Base-by-base conservation (phyloP, 1,284 basidiomycete species). In the Marasmius sp. region DNA sequence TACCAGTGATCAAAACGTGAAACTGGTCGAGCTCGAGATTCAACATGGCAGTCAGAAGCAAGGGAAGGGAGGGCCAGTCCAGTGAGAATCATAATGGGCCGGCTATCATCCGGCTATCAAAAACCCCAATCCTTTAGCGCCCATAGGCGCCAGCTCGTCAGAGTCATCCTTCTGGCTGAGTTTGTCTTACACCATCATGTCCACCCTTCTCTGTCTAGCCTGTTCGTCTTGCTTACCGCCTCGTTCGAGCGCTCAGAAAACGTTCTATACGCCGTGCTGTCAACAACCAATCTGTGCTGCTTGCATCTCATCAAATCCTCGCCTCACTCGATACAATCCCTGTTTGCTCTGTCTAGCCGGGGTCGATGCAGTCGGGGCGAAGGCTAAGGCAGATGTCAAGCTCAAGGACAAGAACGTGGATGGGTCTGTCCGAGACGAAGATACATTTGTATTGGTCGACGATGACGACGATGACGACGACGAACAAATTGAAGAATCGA, bases 291-390 rank as follows among this genome's bases (percentile, higher is more conserved):
- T 90, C 45, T 90, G 88, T 65, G 75, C 79, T 5, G 61, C 70
- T 1, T 90, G 88, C 66, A 72, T 86, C 20, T 55, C 70, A 3
- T 69, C 75, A 6, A 89, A 89, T 67, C 85, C 87, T 3, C 80
- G 87, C 16, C 75, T 90, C 22, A 73, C 77, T 22, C 76, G 85
- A 59, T 89, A 89, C 65, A 76, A 88, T 67, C 88, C 88, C 6
- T 90, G 88, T 70, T 72, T 90, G 14, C 78, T 79, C 11, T 90
- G 88, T 69, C 76, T 88, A 1, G 82, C 78, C 16, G 87, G 87
- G 10, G 80, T 85, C 2, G 78, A 72, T 37, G 81, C 81, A 8
- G 75, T 87, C 34, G 71, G 67, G 59, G 67, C 66, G n/a, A 62
- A 65, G 34, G 60, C 33, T 9, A 36, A 58, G 14, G 22, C 37